Base-by-base conservation (phyloP, 2,329 filamentous ascomycete genomes). In the Phaeoacremonium minimum region DNA sequence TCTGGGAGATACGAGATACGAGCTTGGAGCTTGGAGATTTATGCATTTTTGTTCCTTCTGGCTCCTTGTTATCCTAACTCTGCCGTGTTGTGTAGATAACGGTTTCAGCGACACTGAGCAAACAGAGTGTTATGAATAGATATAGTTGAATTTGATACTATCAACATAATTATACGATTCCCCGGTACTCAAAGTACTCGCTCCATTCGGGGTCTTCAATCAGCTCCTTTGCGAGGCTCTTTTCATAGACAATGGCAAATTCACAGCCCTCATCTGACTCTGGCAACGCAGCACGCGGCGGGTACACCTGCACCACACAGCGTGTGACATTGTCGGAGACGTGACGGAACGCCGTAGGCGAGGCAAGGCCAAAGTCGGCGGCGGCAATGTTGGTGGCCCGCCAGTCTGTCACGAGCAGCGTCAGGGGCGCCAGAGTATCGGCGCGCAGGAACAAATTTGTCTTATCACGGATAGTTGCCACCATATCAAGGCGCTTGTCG, bases 401-500 rank as follows among this genome's bases (percentile, higher is more conserved):
- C 37, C 58, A 56, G 20, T 66, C 63, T 0, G 61, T 65, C 28
- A 54, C 41, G 2, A 61, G 40, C 5, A 61, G 49, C 2, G 51
- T 54, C 42, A 64, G 40, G 4, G 62, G 60, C 7, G 63, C 61
- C 11, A 58, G 48, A 0, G 56, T 49, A 38, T 66, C 55, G 15
- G 58, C 48, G 3, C 57, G 56, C 1, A 58, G 45, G 30, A 52
- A 56, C 6, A 67, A 26, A 1, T 46, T 35, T 1, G 50, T 44
- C 42, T 67, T 67, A 41, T 68, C 59, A 5, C 56, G 51, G 9
- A 64, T 46, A 0, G 48, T 50, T 1, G 62, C 61, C 0, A 64
- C 49, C 37, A 46, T 38, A 5, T 49, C 44, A 0, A 68, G 46
- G 4, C 48, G 41, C 12, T 46, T 28, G 18, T 52, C 47, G 0